Conservation (phyloP, 1,284 basidiomycete species). For the Austropuccinia psidii region DNA sequence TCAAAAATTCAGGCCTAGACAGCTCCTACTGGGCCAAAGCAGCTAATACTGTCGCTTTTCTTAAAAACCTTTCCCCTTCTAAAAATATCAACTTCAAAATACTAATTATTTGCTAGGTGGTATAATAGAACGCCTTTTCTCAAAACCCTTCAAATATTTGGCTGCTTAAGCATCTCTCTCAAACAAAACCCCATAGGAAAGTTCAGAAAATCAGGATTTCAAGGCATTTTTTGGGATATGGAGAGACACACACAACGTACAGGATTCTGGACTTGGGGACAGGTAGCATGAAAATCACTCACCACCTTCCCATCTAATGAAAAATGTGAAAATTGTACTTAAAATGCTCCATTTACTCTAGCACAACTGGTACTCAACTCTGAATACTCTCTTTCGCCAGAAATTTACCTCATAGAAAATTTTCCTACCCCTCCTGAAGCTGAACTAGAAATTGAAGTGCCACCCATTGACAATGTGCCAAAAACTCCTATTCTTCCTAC, state of each 20-base stretch:
- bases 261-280: neutral
- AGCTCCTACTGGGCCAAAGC: conserved; percentile 47
- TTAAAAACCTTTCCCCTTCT: conserved; percentile 46
- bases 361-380: too few relatives aligned
- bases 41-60: conserved; percentile 44
- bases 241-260: neutral
- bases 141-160: too few relatives aligned
- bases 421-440: too few relatives aligned
- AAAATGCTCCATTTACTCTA: neutral
- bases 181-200: neutral
- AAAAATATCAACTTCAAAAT: neutral
- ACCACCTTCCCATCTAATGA: neutral
- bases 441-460: too few relatives aligned
- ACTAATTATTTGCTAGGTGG: neutral
- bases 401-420: too few relatives aligned
- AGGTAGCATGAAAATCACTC: neutral
- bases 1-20: conserved; percentile 43
- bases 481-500: neutral
- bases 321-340: too few relatives aligned
- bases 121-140: neutral
- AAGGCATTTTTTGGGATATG: neutral
- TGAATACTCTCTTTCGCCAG: neutral
- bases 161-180: neutral
- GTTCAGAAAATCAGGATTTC: neutral
- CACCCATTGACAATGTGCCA: too few relatives aligned